Evolutionary conservation across 352 stramenopile species (phyloP).

Genomic region (Globisporangium paddicum): DNA sequence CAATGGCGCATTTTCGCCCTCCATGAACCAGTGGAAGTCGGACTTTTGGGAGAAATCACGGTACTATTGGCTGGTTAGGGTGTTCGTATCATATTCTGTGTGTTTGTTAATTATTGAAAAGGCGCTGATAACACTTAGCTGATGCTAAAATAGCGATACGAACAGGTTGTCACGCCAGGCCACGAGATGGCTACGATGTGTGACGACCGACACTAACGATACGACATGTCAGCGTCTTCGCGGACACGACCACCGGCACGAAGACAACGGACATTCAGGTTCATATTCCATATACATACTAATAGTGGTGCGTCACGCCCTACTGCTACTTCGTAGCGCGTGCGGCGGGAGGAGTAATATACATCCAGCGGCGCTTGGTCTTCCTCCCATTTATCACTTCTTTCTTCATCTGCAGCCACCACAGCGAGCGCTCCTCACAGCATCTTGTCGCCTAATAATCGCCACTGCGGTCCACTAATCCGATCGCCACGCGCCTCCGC

Average conservation of each 20-base stretch:
- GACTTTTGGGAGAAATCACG: background rate
- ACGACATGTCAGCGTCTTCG: no score
- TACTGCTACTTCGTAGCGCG: no score
- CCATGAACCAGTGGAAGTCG: background rate
- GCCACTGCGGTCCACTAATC: constrained; percentile 1
- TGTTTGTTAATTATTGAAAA: background rate
- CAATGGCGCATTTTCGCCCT: background rate
- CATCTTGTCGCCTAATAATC: background rate
- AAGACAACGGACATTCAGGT: background rate
- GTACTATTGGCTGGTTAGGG: background rate
- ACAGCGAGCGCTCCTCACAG: background rate
- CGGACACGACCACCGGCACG: background rate
- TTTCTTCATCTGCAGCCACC: background rate
- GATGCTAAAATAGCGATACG: background rate
- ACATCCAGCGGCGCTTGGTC: background rate
- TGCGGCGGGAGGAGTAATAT: constrained; percentile 7
- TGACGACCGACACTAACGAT: no score
- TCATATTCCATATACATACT: constrained; percentile 6
- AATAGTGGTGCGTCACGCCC: background rate
- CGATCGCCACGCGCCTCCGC: background rate
- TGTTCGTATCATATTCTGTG: background rate
- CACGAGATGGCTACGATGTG: background rate
- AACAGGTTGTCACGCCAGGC: background rate
- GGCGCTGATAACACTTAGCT: background rate
- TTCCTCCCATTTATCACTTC: constrained; percentile 4